These are phyloP conservation scores for Emericellopsis terricola DNA, from an alignment of 495 filamentous ascomycete genomes.

Conservation along the genomic window DNA sequence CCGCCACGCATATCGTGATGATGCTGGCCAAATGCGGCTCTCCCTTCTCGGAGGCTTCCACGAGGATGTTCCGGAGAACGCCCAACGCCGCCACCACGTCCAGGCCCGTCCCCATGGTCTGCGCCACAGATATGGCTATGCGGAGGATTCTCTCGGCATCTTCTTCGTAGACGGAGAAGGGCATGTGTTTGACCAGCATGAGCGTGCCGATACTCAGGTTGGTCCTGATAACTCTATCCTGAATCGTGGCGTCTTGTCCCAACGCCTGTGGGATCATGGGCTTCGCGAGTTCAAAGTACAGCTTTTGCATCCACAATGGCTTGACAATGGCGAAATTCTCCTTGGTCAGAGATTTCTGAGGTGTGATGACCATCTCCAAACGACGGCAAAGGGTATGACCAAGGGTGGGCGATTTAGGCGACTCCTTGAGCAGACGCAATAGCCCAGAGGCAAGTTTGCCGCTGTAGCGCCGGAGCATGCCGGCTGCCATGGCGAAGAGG, in stretches of 20 bases:
- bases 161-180: conserved; percentile 21
- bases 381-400: conserved; percentile 13
- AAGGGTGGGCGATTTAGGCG: conserved; percentile 3
- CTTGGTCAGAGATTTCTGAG: conserved; percentile 14
- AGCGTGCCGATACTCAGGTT: conserved; percentile 12
- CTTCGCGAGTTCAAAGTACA: conserved; percentile 3
- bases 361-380: conserved; percentile 15
- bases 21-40: conserved; percentile 15
- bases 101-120: conserved; percentile 6
- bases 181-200: conserved; percentile 19
- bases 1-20: conserved; percentile 11
- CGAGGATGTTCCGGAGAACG: conserved; percentile 20
- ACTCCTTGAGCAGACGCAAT: conserved; percentile 4
- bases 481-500: conserved; percentile 1
- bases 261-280: neutral
- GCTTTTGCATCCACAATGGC: conserved; percentile 2
- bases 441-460: neutral
- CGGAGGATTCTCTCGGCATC: conserved; percentile 16
- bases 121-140: conserved; percentile 19
- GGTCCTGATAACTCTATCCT: conserved; percentile 3
- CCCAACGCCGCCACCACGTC: conserved; percentile 16
- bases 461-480: conserved; percentile 1
- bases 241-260: neutral
- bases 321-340: conserved; percentile 12
- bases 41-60: conserved; percentile 16